Conservation (phyloP, 768 basidiomycete species). For the Tephrocybe sp. region DNA sequence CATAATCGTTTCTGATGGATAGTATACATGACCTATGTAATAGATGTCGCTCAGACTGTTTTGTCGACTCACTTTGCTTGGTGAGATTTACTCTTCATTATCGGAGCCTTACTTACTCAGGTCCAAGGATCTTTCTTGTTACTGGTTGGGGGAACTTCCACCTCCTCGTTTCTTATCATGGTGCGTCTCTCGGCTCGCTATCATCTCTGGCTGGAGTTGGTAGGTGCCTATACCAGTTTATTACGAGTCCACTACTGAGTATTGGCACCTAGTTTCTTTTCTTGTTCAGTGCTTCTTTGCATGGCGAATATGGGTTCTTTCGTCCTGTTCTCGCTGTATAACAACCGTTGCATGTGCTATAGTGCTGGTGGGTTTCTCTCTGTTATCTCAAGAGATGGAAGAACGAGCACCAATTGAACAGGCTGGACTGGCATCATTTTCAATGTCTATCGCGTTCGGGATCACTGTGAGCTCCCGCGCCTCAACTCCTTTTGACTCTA, state of each 20-base stretch:
- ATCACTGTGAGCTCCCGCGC: not conserved
- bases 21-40: not conserved
- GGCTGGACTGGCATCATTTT: slow-evolving; percentile 14
- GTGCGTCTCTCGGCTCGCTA: not conserved
- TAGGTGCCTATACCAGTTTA: not conserved
- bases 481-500: not conserved
- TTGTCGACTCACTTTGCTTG: not conserved
- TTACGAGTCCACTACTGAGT: not conserved
- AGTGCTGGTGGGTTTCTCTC: not conserved
- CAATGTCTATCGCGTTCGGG: slow-evolving; percentile 1
- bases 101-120: not conserved
- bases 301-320: not conserved
- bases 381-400: not conserved
- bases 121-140: not conserved
- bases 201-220: not conserved
- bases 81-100: not conserved
- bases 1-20: not conserved
- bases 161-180: not conserved
- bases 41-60: not conserved
- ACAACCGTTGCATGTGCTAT: not conserved
- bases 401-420: not conserved
- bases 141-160: not conserved
- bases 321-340: not conserved
- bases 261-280: not conserved
- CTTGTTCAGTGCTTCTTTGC: not conserved